A percentile compares a stretch with the other conserved stretches of the same genome.
Conservation (phyloP, 1,284 basidiomycete species). For the Tilletiopsis washingtonensis region DNA sequence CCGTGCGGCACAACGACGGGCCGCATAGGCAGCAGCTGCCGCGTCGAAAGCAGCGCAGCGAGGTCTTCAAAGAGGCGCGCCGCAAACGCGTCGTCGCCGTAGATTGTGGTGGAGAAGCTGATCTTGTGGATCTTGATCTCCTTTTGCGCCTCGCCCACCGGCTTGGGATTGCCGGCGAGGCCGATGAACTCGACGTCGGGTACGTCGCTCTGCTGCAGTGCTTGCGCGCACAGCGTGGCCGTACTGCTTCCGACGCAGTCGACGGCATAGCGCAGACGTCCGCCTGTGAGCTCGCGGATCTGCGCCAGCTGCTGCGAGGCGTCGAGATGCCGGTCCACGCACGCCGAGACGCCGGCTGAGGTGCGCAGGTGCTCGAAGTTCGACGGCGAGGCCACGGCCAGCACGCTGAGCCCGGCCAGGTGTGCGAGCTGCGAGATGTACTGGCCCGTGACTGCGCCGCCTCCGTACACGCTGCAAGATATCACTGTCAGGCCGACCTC, state of each 20-base stretch:
- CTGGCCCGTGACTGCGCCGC: slow-evolving; percentile 36
- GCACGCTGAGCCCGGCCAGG: slow-evolving; percentile 14
- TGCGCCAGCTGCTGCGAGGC: slow-evolving; percentile 8
- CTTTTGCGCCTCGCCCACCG: background rate
- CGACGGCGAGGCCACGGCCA: slow-evolving; percentile 23
- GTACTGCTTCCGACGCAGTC: slow-evolving; percentile 35
- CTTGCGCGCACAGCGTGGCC: slow-evolving; percentile 14
- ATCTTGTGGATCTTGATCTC: slow-evolving; percentile 23
- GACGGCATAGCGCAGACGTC: slow-evolving; percentile 19
- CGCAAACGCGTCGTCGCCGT: slow-evolving; percentile 19
- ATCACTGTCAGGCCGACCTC: background rate
- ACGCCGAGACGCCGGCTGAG: slow-evolving; percentile 12
- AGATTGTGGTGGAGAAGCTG: slow-evolving; percentile 37
- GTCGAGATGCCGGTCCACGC: slow-evolving; percentile 23
- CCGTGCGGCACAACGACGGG: slow-evolving; percentile 26
- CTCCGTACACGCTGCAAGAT: slow-evolving; percentile 23
- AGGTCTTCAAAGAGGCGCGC: slow-evolving; percentile 4
- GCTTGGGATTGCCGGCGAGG: slow-evolving; percentile 32
- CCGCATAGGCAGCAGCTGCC: slow-evolving; percentile 13
- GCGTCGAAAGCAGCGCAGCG: slow-evolving; percentile 7
- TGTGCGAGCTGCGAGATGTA: slow-evolving; percentile 28
- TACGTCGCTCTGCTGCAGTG: background rate
- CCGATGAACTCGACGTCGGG: slow-evolving; percentile 17
- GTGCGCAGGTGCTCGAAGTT: slow-evolving; percentile 29
- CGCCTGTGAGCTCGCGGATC: slow-evolving; percentile 8